These are phyloP conservation scores for Viola pubescens DNA, from an alignment of 441 rosid genomes.

Conservation along the genomic window DNA sequence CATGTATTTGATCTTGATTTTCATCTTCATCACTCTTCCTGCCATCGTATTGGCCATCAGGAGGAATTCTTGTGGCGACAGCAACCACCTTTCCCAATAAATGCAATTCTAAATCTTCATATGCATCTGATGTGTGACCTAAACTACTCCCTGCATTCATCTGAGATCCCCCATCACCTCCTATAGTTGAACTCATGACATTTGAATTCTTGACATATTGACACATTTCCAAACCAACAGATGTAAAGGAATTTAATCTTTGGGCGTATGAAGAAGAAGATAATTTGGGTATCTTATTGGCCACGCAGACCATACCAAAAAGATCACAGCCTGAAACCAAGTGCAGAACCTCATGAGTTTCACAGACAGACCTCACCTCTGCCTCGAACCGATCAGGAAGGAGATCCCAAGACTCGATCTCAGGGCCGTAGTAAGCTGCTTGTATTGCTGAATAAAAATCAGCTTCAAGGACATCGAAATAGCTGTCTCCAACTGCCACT, in stretches of 20 bases:
- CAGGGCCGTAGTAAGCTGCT: slow-evolving; percentile 78
- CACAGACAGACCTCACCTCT: slow-evolving; percentile 79
- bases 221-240: slow-evolving; percentile 23
- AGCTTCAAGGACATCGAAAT: slow-evolving; percentile 69
- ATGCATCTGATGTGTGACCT: slow-evolving; percentile 51
- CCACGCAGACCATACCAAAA: slow-evolving; percentile 82
- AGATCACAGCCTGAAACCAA: slow-evolving; percentile 87
- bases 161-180: slow-evolving; percentile 27
- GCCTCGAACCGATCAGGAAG: slow-evolving; percentile 94
- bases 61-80: slow-evolving; percentile 64
- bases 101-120: slow-evolving; percentile 75
- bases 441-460: slow-evolving; percentile 79
- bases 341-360: slow-evolving; percentile 70
- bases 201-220: slow-evolving; percentile 27
- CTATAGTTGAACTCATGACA: slow-evolving; percentile 17
- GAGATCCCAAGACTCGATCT: slow-evolving; percentile 60
- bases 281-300: slow-evolving; percentile 39
- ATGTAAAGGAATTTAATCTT: slow-evolving; percentile 36
- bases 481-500: slow-evolving; percentile 53
- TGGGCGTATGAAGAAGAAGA: slow-evolving; percentile 29
- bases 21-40: slow-evolving; percentile 34
- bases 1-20: slow-evolving; percentile 57
- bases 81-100: slow-evolving; percentile 73
- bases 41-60: slow-evolving; percentile 34
- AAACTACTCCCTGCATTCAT: slow-evolving; percentile 21